Percentiles rank a stretch among this genome's conserved stretches.
phyloP scores from a whole-genome alignment of 805 yeast species.

The Metschnikowia corniflorae region DNA sequence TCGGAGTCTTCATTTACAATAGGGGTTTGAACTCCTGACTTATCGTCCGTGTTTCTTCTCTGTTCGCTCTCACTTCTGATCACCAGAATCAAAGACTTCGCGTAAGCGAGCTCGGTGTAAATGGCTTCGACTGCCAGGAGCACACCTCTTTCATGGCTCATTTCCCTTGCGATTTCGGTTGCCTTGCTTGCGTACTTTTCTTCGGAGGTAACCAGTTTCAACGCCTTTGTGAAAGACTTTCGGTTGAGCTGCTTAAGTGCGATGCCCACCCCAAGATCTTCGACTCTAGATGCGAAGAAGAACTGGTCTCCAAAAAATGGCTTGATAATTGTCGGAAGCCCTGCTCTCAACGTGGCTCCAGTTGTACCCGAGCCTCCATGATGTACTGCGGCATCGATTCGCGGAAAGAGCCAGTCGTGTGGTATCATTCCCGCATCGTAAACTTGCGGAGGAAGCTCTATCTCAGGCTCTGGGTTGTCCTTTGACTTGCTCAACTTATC shows the following conservation, averaged over 20 bases:
- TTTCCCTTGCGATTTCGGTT: conserved; percentile 53
- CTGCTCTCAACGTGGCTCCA: conserved; percentile 84
- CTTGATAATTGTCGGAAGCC: conserved; percentile 84
- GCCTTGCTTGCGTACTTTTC: conserved; percentile 69
- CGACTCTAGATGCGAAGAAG: conserved; percentile 83
- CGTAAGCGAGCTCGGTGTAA: conserved; percentile 78
- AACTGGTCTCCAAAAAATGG: conserved; percentile 97
- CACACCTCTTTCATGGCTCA: conserved; percentile 79
- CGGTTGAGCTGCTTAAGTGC: conserved; percentile 64
- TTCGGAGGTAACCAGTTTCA: conserved; percentile 65
- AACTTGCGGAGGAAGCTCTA: conserved; percentile 62
- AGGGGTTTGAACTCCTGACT: conserved; percentile 29
- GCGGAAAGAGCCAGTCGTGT: conserved; percentile 92
- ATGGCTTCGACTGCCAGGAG: conserved; percentile 68
- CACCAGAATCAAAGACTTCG: conserved; percentile 51
- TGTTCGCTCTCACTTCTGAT: conserved; percentile 40
- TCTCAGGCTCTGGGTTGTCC: conserved; percentile 12
- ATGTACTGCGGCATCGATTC: conserved; percentile 90
- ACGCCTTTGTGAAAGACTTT: conserved; percentile 60
- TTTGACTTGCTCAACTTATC: conserved; percentile 51
- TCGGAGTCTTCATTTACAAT: conserved; percentile 19
- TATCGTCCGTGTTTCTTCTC: conserved; percentile 18
- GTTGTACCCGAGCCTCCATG: conserved; percentile 98
- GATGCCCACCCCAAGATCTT: conserved; percentile 84
- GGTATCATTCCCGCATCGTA: conserved; percentile 73